phyloP scores from a whole-genome alignment of 495 filamentous ascomycete species.

The Daldinia vernicosa region DNA sequence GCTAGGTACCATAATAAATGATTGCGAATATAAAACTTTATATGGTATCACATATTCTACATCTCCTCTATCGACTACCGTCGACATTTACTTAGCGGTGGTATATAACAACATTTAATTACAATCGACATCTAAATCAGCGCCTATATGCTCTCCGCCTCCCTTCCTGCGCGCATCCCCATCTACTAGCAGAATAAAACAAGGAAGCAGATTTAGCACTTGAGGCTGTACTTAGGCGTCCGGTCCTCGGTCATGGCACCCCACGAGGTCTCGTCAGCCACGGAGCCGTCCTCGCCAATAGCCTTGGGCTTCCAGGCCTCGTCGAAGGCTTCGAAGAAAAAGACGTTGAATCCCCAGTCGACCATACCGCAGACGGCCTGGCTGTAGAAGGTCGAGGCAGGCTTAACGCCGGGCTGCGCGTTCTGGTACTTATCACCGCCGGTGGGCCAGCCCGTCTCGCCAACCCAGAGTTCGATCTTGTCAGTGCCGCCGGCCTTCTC shows the following conservation, averaged over 20 bases:
- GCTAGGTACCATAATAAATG: neutral
- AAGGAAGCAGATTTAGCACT: constrained; percentile 54
- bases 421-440: constrained; percentile 71
- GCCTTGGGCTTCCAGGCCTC: constrained; percentile 81
- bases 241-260: constrained; percentile 73
- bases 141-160: constrained; percentile 1
- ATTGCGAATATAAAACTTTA: neutral
- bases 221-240: constrained; percentile 68
- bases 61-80: constrained; percentile 5
- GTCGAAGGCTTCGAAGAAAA: constrained; percentile 86
- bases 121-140: constrained; percentile 16
- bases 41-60: constrained; percentile 28
- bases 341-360: constrained; percentile 77
- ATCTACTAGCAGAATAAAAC: constrained; percentile 9
- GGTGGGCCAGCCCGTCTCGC: constrained; percentile 71
- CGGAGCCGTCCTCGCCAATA: constrained; percentile 71
- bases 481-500: constrained; percentile 62
- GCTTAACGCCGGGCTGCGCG: constrained; percentile 68
- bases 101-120: constrained; percentile 36
- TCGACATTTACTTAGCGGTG: constrained; percentile 12
- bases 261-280: constrained; percentile 80
- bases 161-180: neutral
- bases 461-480: constrained; percentile 74
- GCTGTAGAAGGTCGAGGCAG: constrained; percentile 71
- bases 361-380: constrained; percentile 75